Evolutionary conservation across 202 grass and related monocot genomes (phyloP), one percentile per base, ranked within the genome.

Genomic region (Brachypodium distachyon): DNA sequence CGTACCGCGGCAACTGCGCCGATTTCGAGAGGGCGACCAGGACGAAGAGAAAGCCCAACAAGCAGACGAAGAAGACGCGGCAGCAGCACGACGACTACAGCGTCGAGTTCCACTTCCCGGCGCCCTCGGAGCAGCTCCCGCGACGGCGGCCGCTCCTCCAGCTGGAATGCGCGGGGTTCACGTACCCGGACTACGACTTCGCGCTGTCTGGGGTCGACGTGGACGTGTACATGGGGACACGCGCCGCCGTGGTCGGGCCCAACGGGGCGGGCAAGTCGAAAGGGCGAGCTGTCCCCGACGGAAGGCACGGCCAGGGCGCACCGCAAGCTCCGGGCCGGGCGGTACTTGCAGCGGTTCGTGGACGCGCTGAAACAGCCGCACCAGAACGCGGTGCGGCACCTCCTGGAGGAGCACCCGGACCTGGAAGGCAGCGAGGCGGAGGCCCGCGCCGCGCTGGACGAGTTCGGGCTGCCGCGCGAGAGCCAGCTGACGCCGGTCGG

Each of bases 1-100:
- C 69, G n/a, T 87, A 82, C 79, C 84, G 79, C 28, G 84, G 84
- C 36, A 82, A 82, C 72, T 81, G 82, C 36, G 78, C 82, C 33
- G 78, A 77, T 34, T 87, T 87, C 19, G 78, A 72, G 78, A 87
- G 65, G 49, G 46, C 74, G 9, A 76, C 68, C 9, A 55, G 81
- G 70, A 40, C 76, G 60, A 64, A 6, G 16, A 74, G 55, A 70
- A 75, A 27, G 70, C 60, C 74, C 43, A 82, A 66, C 62, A 87
- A 87, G 71, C 8, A 18, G 3, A n/a, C n/a, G n/a, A n/a, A n/a
- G n/a, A n/a, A n/a, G n/a, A n/a, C n/a, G n/a, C n/a, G n/a, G n/a
- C n/a, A n/a, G n/a, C n/a, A n/a, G 58, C 16, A 10, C 17, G 58
- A 66, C 18, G 84, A 87, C 49, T 87, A 87, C 67, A 87, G 63